Evolutionary conservation across 2,329 filamentous ascomycete species (phyloP), one percentile per base, ranked within the genome.

Genomic region (Aspergillus tubingensis): DNA sequence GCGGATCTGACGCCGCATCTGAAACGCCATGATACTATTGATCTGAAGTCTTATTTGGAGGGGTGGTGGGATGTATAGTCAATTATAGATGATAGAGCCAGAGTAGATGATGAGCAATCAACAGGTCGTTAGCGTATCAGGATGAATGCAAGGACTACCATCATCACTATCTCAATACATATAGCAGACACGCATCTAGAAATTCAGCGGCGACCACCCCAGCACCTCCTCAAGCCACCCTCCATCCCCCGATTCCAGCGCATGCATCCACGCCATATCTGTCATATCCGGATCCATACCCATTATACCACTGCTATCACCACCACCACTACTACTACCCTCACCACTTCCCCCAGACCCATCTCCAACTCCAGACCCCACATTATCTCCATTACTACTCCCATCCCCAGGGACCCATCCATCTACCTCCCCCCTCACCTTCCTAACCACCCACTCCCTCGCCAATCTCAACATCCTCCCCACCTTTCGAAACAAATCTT

Each of bases 1-100:
- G 77, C 79, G 3, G 87, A 91, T 66, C 77, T 90, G 70, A 89
- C 86, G 10, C 77, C 82, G 8, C 90, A 91, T 79, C 72, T 92
- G 58, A 83, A 77, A 64, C 67, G 81, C 30, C 83, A 84, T 0
- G 80, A 80, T 38, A 78, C 84, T 36, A 79, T 87, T 43, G 85
- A 91, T 69, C 73, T 91, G 62, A 80, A 81, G 64, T 81, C 85
- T 48, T 70, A 89, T 54, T 85, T 91, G 70, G 89, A 92, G 79
- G 81, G 81, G 17, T 92, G 89, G 89, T 90, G 83, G 81, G 80
- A 81, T 73, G 67, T 79, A 52, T 77, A 55, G 25, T 15, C 10
- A 7, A 43, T 17, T 3, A 15, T 48, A 13, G 3, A 5, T 27
- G 21, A 7, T 48, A 48, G 44, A 27, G 5, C 1, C 15, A 48